phyloP scores from a whole-genome alignment of 2,329 filamentous ascomycete genomes.

The Trichoderma sp. region DNA sequence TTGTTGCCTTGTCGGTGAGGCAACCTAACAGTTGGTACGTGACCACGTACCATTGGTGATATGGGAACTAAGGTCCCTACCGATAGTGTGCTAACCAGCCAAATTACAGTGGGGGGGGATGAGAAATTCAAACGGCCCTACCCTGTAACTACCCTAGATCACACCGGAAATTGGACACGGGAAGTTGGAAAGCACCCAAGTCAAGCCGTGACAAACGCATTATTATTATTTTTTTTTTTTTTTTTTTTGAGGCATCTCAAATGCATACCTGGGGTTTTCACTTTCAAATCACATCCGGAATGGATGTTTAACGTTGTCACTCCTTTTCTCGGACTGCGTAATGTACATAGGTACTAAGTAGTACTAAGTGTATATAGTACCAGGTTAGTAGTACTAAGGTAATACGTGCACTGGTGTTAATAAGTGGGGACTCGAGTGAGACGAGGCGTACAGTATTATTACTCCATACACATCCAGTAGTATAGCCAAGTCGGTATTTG shows the following conservation, averaged over 20 bases:
- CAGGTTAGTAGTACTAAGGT: no score
- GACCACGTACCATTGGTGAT: no score
- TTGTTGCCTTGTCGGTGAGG: slow-evolving; percentile 17
- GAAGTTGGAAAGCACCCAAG: background rate
- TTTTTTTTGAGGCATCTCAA: background rate
- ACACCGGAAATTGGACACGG: background rate
- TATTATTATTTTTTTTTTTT: no score
- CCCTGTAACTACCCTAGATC: background rate
- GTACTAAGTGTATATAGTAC: no score
- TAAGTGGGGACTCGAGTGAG: no score
- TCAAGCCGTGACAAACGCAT: background rate
- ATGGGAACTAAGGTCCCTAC: background rate
- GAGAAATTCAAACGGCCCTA: background rate
- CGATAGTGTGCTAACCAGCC: background rate
- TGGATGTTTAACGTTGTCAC: no score
- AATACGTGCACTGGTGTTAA: no score
- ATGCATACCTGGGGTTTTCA: background rate
- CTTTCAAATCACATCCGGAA: background rate
- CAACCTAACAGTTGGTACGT: background rate
- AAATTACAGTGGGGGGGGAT: slow-evolving; percentile 4
- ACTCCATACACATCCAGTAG: background rate
- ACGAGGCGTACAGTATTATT: no score
- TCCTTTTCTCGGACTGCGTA: background rate
- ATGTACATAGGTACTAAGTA: background rate
- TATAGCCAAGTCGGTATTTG: background rate